phyloP scores from a whole-genome alignment of 306 rosid genomes.

The Prunus mongolica region DNA sequence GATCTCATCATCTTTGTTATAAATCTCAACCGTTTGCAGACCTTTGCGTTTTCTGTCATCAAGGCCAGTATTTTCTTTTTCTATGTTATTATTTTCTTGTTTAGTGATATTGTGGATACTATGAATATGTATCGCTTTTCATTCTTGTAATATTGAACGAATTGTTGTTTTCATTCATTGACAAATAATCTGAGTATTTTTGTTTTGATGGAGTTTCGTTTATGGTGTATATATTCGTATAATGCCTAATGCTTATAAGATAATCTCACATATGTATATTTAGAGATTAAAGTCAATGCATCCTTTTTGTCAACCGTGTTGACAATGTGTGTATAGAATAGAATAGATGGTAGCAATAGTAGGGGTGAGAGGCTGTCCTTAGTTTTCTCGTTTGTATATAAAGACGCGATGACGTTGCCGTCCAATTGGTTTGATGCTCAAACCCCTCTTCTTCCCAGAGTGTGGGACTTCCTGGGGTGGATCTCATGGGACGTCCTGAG shows the following conservation, averaged over 20 bases:
- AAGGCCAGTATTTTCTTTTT: background rate
- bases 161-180: background rate
- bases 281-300: background rate
- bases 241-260: too few relatives aligned
- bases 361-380: background rate
- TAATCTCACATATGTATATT: background rate
- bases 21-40: background rate
- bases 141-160: background rate
- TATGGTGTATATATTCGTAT: too few relatives aligned
- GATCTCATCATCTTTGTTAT: background rate
- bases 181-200: background rate
- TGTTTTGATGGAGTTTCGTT: background rate
- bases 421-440: slow-evolving; percentile 1
- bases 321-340: background rate
- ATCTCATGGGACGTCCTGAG: slow-evolving; percentile 14
- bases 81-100: background rate
- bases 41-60: background rate
- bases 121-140: background rate
- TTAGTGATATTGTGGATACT: background rate
- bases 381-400: slow-evolving; percentile 4
- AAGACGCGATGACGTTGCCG: background rate
- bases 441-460: slow-evolving; percentile 7
- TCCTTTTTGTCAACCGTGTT: background rate
- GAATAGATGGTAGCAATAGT: too few relatives aligned
- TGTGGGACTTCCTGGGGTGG: slow-evolving; percentile 4